Evolutionary conservation across 345 rosid genomes (phyloP).

Genomic region (Durio zibethinus): DNA sequence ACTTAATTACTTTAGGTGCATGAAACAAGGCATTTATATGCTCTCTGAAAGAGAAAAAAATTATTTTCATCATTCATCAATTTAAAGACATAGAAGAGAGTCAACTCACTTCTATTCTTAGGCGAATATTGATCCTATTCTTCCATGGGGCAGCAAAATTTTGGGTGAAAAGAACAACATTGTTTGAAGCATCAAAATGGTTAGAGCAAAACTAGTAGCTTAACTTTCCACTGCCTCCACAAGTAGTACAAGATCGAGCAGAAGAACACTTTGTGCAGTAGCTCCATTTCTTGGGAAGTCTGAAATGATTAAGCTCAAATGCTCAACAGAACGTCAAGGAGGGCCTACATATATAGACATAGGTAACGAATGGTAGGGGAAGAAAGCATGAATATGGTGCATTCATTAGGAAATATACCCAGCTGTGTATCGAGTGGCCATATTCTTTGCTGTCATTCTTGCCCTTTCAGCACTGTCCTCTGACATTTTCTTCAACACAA

Average conservation of each 20-base stretch:
- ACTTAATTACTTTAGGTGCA: background rate
- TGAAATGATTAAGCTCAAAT: constrained; percentile 21
- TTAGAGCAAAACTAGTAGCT: constrained; percentile 22
- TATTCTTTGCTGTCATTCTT: constrained; percentile 66
- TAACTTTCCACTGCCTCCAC: constrained; percentile 74
- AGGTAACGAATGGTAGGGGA: background rate
- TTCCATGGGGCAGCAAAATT: constrained; percentile 1
- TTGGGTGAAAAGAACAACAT: background rate
- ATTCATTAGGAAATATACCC: constrained; percentile 46
- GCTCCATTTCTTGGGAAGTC: constrained; percentile 99
- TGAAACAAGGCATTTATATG: background rate
- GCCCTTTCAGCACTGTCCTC: constrained; percentile 75
- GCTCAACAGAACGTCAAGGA: constrained; percentile 6
- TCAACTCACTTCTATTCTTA: background rate
- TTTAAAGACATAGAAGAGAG: background rate
- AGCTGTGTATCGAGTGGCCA: constrained; percentile 93
- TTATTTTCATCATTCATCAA: background rate
- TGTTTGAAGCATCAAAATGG: background rate
- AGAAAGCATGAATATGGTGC: background rate
- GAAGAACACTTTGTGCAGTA: constrained; percentile 93
- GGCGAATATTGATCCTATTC: background rate
- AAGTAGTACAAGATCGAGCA: constrained; percentile 58
- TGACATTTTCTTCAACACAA: constrained; percentile 71
- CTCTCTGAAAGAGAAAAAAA: background rate
- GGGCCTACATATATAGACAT: background rate